Evolutionary conservation across 306 rosid genomes (phyloP).

Genomic region (Cucumis hystrix): DNA sequence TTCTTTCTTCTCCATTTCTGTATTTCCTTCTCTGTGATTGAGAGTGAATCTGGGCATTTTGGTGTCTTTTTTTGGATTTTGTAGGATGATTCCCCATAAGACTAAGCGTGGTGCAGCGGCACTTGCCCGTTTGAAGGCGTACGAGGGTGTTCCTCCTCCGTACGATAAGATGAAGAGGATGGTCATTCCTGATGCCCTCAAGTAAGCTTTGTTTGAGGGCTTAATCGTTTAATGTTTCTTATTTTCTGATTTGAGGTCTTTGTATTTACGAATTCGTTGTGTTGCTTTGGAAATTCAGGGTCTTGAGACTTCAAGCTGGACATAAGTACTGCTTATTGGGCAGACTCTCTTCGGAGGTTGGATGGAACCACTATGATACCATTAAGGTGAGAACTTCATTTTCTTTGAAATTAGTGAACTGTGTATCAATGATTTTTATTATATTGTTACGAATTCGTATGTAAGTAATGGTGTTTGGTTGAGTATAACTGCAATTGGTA

Average conservation of each 20-base stretch:
- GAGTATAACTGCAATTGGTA: background rate
- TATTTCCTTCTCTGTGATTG: background rate
- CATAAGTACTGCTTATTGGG: conserved; percentile 53
- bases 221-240: background rate
- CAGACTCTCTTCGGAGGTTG: conserved; percentile 55
- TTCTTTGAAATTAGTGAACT: background rate
- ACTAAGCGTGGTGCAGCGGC: conserved; percentile 58
- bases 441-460: background rate
- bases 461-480: background rate
- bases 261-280: background rate
- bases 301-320: conserved; percentile 67
- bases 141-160: conserved; percentile 49
- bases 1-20: background rate
- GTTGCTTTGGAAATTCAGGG: conserved; percentile 20
- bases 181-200: conserved; percentile 55
- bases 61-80: background rate
- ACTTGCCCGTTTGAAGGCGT: conserved; percentile 46
- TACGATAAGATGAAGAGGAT: conserved; percentile 44
- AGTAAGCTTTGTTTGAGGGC: conserved; percentile 16
- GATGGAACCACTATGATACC: conserved; percentile 27
- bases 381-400: conserved; percentile 15
- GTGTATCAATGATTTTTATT: no score
- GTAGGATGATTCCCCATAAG: conserved; percentile 51
- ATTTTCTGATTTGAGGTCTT: background rate
- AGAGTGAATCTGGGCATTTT: background rate